These are phyloP conservation scores for Phytophthora sojae DNA, from an alignment of 352 stramenopile species.

Conservation along the genomic window DNA sequence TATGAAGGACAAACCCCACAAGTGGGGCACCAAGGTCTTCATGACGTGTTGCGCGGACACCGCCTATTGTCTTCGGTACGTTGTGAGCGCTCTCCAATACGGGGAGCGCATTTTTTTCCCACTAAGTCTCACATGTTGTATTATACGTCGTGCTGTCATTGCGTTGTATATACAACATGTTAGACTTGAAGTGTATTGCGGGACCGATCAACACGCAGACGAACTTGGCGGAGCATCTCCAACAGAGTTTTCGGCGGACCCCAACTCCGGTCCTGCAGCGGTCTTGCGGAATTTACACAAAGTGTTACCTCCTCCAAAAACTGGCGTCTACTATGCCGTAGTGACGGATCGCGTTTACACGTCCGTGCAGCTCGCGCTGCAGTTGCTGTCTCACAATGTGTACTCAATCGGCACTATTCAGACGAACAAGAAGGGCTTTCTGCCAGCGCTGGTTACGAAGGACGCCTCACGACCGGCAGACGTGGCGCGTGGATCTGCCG, in stretches of 20 bases:
- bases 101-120: not conserved
- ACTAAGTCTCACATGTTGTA: not conserved
- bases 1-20: conserved; percentile 25
- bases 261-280: conserved; percentile 10
- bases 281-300: conserved; percentile 10
- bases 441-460: not conserved
- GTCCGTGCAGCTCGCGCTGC: conserved; percentile 17
- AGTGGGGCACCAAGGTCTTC: conserved; percentile 25
- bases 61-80: conserved; percentile 22
- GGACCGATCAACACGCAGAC: not conserved
- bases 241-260: conserved; percentile 5
- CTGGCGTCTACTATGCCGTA: conserved; percentile 12
- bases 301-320: not conserved
- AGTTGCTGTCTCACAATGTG: conserved; percentile 17
- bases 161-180: conserved; percentile 2
- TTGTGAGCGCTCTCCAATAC: no score
- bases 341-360: conserved; percentile 25
- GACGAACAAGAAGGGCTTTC: conserved; percentile 9
- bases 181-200: not conserved
- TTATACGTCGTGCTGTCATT: not conserved
- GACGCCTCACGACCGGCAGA: not conserved
- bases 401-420: conserved; percentile 17
- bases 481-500: not conserved
- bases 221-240: not conserved
- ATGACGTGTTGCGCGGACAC: conserved; percentile 21